A percentile compares a stretch with the other conserved stretches of the same genome.
These are phyloP conservation scores for Fusarium sp. DNA, from an alignment of 2,329 filamentous ascomycete genomes.

Conservation along the genomic window DNA sequence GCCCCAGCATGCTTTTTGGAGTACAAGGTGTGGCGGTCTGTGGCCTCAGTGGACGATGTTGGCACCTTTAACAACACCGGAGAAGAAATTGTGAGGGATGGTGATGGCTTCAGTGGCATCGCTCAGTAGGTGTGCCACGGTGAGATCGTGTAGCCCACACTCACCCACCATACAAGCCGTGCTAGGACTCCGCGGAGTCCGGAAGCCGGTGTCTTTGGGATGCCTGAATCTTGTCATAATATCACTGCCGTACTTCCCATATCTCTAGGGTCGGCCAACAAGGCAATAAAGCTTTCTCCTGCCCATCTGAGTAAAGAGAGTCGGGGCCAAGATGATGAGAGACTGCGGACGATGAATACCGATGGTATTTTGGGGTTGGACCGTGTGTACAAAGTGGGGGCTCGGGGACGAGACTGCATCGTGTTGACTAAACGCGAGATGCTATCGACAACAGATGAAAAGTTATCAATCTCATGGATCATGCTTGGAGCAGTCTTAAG, in stretches of 20 bases:
- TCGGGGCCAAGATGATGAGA: neutral
- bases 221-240: constrained; percentile 14
- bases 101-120: constrained; percentile 29
- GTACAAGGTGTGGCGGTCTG: constrained; percentile 24
- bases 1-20: constrained; percentile 10
- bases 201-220: constrained; percentile 33
- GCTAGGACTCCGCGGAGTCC: constrained; percentile 29
- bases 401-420: neutral
- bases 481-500: neutral
- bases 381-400: neutral
- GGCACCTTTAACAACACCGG: neutral
- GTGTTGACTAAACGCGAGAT: neutral
- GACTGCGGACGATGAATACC: neutral
- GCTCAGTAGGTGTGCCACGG: constrained; percentile 14
- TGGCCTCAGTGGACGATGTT: neutral
- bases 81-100: neutral
- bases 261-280: neutral
- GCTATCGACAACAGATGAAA: neutral
- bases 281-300: neutral
- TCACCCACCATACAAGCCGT: neutral
- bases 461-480: neutral
- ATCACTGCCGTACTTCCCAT: constrained; percentile 13
- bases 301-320: neutral
- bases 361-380: neutral
- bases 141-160: constrained; percentile 29